Evolutionary conservation across 2,329 filamentous ascomycete genomes (phyloP).

Genomic region (Microsporum audouinii): DNA sequence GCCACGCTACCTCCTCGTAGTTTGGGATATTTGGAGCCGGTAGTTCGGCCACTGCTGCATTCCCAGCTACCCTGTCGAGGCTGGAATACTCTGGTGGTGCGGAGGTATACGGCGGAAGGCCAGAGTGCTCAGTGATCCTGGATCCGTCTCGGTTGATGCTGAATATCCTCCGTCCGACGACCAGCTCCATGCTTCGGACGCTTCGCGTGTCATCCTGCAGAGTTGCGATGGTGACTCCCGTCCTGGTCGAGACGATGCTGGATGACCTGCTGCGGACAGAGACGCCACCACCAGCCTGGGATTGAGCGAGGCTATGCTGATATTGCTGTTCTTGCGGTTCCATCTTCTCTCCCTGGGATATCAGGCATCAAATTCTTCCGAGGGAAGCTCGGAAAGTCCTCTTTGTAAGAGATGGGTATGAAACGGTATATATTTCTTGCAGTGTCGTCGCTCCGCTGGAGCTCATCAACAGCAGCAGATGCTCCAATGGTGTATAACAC

Average conservation of each 20-base stretch:
- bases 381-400: too few species aligned
- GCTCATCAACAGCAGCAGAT: background rate
- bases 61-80: background rate
- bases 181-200: constrained; percentile 22
- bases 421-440: background rate
- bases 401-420: background rate
- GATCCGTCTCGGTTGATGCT: constrained; percentile 25
- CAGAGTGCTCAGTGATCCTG: constrained; percentile 15
- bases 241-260: constrained; percentile 23
- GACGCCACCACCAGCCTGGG: background rate
- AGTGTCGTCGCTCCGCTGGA: background rate
- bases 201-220: constrained; percentile 17
- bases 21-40: background rate
- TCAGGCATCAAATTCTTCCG: background rate
- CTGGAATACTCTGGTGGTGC: constrained; percentile 3
- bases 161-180: constrained; percentile 21
- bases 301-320: background rate
- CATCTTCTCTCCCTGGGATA: background rate
- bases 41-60: background rate
- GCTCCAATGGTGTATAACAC: background rate
- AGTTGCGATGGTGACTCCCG: constrained; percentile 21
- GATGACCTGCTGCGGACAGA: constrained; percentile 19
- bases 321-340: background rate
- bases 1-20: background rate
- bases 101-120: constrained; percentile 16